phyloP scores from a whole-genome alignment of 2,329 filamentous ascomycete species.

The Dothideomycetes sp. region DNA sequence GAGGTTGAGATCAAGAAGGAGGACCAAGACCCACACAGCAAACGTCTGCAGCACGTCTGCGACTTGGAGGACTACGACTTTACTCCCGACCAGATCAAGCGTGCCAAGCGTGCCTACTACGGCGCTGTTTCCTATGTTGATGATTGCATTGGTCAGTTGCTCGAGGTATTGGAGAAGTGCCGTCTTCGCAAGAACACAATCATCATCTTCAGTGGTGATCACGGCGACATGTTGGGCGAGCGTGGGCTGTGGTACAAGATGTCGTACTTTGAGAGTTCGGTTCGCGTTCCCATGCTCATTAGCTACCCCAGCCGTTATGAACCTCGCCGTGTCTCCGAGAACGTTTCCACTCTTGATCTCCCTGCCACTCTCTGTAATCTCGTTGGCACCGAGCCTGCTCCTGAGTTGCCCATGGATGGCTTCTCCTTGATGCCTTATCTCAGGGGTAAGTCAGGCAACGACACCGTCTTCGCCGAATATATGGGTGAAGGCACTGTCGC shows the following conservation, averaged over 20 bases:
- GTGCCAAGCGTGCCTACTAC: conserved; percentile 81
- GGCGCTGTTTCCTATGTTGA: conserved; percentile 91
- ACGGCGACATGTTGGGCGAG: conserved; percentile 94
- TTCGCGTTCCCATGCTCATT: conserved; percentile 78
- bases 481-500: conserved; percentile 86
- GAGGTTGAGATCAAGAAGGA: conserved; percentile 69
- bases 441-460: conserved; percentile 55
- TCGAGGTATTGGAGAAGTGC: conserved; percentile 69
- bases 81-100: conserved; percentile 75
- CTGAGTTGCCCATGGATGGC: conserved; percentile 75
- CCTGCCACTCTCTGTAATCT: conserved; percentile 82
- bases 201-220: conserved; percentile 84
- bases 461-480: conserved; percentile 91
- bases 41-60: conserved; percentile 76
- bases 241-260: conserved; percentile 95
- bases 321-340: conserved; percentile 68
- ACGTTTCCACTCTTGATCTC: conserved; percentile 85
- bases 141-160: conserved; percentile 76
- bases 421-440: conserved; percentile 73
- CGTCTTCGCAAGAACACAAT: conserved; percentile 78
- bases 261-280: conserved; percentile 89
- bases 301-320: conserved; percentile 68
- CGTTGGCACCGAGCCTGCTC: conserved; percentile 59
- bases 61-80: conserved; percentile 80
- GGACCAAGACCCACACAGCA: conserved; percentile 76